Evolutionary conservation across 805 yeast species (phyloP), one percentile per base, ranked within the genome.

Genomic region (Yarrowia sp.): DNA sequence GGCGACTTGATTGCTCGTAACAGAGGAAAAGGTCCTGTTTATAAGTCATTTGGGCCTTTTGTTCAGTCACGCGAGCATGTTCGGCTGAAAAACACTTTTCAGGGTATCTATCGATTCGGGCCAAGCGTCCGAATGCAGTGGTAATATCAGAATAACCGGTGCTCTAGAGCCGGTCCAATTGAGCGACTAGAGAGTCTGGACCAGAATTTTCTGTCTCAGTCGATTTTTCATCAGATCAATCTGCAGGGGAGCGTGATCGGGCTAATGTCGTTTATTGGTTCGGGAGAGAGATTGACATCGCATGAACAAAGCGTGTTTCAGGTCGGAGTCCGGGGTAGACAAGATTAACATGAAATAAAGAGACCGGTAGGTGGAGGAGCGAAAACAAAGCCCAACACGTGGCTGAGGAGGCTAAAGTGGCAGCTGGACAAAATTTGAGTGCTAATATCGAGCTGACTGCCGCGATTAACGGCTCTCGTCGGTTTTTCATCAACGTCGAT

Each of bases 191-290:
- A 15, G 19, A 4, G 8, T 11, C 42, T 36, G 22, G n/a, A 52
- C 15, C 55, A n/a, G 12, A 14, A 49, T 4, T n/a, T 10, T 3
- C 15, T 49, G 40, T 49, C 55, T 49, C 55, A 32, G 40, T 32
- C 19, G 32, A 32, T n/a, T 49, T 7, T 32, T 49, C 55, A 32
- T 49, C 40, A 16, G 26, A 8, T 10, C 26, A 19, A 45, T 9
- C 9, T 45, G 48, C 48, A 45, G 7, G 3, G 19, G n/a, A 32
- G 56, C 56, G 56, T 52, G 56, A 36, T 52, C 15, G 32, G 42
- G n/a, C 15, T 26, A 52, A 16, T 11, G 42, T 52, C 56, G 56
- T 52, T 52, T 52, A 52, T 52, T 52, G 56, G 56, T 52, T 52
- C 42, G 56, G 38, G 32, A n/a, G 32, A n/a, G 26, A 26, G 53